phyloP scores from a whole-genome alignment of 1,284 basidiomycete genomes.

The Leccinum holopus region DNA sequence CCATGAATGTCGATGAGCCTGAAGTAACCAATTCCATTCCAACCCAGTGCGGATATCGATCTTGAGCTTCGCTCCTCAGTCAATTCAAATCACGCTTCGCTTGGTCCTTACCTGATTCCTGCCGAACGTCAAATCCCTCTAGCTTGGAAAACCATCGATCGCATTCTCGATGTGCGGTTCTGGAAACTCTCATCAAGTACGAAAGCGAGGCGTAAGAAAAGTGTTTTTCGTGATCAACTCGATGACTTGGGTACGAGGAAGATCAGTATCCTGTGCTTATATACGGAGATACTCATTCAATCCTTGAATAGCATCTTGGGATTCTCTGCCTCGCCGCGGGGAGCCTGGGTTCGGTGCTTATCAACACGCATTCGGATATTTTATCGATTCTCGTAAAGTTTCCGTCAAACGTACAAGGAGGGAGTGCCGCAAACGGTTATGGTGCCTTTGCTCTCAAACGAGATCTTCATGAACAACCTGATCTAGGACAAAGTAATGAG shows the following conservation, averaged over 20 bases:
- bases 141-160: constrained; percentile 77
- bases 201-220: constrained; percentile 26
- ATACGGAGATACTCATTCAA: constrained; percentile 1
- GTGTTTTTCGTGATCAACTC: constrained; percentile 32
- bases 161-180: constrained; percentile 74
- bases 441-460: constrained; percentile 46
- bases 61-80: constrained; percentile 37
- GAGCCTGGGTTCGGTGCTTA: constrained; percentile 65
- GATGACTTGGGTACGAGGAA: constrained; percentile 72
- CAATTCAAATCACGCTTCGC: constrained; percentile 20
- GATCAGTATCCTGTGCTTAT: constrained; percentile 45
- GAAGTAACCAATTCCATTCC: constrained; percentile 33
- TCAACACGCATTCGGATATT: constrained; percentile 62
- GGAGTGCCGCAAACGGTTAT: constrained; percentile 49
- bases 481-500: constrained; percentile 60
- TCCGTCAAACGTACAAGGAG: constrained; percentile 51
- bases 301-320: constrained; percentile 73
- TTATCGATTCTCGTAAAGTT: constrained; percentile 63
- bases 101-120: constrained; percentile 41
- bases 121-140: constrained; percentile 72
- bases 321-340: constrained; percentile 71
- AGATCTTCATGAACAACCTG: constrained; percentile 47
- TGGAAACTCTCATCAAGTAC: constrained; percentile 37
- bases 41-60: constrained; percentile 36
- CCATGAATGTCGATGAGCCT: constrained; percentile 33